These are phyloP conservation scores for Diutina siamensis DNA, from an alignment of 1,139 yeast genomes.

Conservation along the genomic window DNA sequence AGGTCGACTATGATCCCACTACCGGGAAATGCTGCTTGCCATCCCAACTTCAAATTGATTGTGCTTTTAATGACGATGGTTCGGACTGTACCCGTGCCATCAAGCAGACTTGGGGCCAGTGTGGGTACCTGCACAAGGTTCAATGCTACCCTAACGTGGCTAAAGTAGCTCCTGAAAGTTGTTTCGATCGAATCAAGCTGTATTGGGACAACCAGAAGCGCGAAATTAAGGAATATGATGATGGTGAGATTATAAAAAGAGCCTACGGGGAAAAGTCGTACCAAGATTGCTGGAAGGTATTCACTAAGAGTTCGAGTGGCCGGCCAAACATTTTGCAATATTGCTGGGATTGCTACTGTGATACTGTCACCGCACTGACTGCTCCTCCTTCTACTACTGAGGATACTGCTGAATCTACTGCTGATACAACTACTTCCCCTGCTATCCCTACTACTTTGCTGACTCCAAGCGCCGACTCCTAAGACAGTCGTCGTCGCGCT, in stretches of 20 bases:
- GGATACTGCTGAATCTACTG: neutral
- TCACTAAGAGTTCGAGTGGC: neutral
- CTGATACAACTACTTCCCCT: too few species aligned
- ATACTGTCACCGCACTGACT: neutral
- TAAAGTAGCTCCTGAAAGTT: neutral
- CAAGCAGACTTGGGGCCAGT: neutral
- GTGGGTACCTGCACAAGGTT: neutral
- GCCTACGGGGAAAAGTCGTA: neutral
- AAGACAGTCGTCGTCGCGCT: too few species aligned
- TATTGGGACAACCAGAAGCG: neutral
- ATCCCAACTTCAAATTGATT: neutral
- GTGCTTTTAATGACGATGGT: neutral
- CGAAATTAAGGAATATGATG: neutral
- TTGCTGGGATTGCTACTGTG: slow-evolving; percentile 2
- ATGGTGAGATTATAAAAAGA: neutral
- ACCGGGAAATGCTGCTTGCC: slow-evolving; percentile 2
- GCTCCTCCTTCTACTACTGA: neutral
- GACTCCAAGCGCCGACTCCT: too few species aligned
- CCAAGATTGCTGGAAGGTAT: neutral
- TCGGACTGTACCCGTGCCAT: slow-evolving; percentile 3
- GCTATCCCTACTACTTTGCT: too few species aligned
- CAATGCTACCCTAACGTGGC: neutral
- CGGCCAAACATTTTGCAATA: neutral
- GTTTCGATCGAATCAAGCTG: neutral
- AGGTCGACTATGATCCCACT: neutral